phyloP scores from a whole-genome alignment of 1,284 basidiomycete genomes.

The Ceratobasidium papillatum region DNA sequence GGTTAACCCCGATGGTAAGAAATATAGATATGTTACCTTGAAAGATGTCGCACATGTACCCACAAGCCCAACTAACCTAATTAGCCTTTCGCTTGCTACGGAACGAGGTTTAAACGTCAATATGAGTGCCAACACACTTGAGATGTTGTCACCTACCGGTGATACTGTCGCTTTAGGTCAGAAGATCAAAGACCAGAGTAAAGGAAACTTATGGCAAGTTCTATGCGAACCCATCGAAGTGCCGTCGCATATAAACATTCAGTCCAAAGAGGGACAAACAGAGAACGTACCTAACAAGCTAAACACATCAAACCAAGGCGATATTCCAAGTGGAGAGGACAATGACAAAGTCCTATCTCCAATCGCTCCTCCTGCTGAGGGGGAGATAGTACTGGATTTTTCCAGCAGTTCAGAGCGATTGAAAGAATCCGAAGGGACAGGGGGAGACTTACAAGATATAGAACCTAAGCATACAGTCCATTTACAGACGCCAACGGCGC shows the following conservation, averaged over 20 bases:
- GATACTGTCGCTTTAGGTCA: too few relatives aligned
- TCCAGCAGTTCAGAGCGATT: background rate
- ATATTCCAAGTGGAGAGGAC: background rate
- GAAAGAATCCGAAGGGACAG: background rate
- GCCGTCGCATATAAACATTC: too few relatives aligned
- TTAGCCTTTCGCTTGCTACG: background rate
- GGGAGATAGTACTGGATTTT: background rate
- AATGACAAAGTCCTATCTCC: background rate
- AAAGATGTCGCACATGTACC: constrained; percentile 6
- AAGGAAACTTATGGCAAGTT: too few relatives aligned
- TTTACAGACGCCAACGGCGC: background rate
- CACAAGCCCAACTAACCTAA: constrained; percentile 5
- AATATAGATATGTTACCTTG: background rate
- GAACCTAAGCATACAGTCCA: background rate
- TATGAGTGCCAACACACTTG: background rate
- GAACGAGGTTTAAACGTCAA: background rate
- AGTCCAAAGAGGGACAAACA: background rate
- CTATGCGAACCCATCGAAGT: too few relatives aligned
- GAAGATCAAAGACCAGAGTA: too few relatives aligned
- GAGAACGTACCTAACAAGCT: background rate
- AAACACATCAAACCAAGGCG: background rate
- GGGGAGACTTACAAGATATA: background rate
- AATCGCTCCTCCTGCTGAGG: background rate
- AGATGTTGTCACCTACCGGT: too few relatives aligned
- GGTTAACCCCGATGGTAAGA: background rate